phyloP scores from a whole-genome alignment of 805 yeast species.

The Candida easanensis region DNA sequence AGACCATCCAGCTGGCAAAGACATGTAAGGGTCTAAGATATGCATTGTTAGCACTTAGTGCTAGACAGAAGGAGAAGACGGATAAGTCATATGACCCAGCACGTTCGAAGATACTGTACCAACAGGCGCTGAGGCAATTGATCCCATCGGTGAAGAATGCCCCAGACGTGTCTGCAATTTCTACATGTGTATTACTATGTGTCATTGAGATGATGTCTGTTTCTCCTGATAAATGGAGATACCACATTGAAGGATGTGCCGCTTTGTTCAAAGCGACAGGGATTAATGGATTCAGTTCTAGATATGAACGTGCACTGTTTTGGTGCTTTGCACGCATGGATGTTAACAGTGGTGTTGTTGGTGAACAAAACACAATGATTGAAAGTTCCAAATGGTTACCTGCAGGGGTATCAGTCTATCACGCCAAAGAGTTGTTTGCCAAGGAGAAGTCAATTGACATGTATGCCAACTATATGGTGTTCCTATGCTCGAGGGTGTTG shows the following conservation, averaged over 20 bases:
- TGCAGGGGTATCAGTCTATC: slow-evolving; percentile 20
- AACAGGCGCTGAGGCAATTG: slow-evolving; percentile 31
- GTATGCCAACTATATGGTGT: slow-evolving; percentile 41
- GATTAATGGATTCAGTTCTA: slow-evolving; percentile 35
- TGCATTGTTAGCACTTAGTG: slow-evolving; percentile 33
- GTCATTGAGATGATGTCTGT: slow-evolving; percentile 42
- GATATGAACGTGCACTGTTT: slow-evolving; percentile 37
- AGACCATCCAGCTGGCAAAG: slow-evolving; percentile 38
- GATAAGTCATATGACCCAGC: slow-evolving; percentile 26
- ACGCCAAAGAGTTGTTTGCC: slow-evolving; percentile 26
- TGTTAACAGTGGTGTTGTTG: slow-evolving; percentile 35
- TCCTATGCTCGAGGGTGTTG: slow-evolving; percentile 35
- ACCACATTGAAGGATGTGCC: slow-evolving; percentile 38
- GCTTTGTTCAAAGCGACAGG: slow-evolving; percentile 36
- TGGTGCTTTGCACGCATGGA: slow-evolving; percentile 46
- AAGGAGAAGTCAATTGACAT: slow-evolving; percentile 29
- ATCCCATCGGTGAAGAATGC: slow-evolving; percentile 35
- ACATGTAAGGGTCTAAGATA: slow-evolving; percentile 31
- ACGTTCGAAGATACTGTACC: slow-evolving; percentile 31
- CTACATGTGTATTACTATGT: slow-evolving; percentile 40
- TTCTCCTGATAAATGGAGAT: slow-evolving; percentile 37
- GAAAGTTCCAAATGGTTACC: slow-evolving; percentile 36
- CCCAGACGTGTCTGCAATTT: slow-evolving; percentile 29
- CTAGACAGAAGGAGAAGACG: slow-evolving; percentile 32
- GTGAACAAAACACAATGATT: slow-evolving; percentile 36